phyloP scores from a whole-genome alignment of 441 rosid genomes.

The Croton setiger region DNA sequence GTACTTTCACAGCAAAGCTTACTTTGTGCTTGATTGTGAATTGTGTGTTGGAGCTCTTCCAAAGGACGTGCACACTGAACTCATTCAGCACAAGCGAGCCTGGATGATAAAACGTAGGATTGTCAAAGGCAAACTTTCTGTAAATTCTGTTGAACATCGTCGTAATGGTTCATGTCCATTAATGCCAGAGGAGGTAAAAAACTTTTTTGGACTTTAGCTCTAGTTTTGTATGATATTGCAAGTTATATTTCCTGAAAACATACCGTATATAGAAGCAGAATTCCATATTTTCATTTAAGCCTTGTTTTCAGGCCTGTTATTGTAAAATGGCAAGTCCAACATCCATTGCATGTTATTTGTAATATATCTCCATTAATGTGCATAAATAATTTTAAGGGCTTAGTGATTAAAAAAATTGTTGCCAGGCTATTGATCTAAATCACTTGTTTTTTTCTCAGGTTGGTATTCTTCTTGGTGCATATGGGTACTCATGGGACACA shows the following conservation, averaged over 20 bases:
- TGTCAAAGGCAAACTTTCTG: constrained; percentile 67
- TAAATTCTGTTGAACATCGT: constrained; percentile 63
- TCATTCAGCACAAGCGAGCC: constrained; percentile 92
- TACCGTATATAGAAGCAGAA: neutral
- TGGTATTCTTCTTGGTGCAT: constrained; percentile 92
- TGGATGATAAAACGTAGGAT: constrained; percentile 91
- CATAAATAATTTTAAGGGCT: neutral
- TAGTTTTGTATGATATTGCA: neutral
- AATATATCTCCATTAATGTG: too few relatives aligned
- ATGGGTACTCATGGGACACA: constrained; percentile 87
- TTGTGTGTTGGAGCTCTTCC: constrained; percentile 51
- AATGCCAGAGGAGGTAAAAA: constrained; percentile 87
- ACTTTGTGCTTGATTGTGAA: constrained; percentile 28
- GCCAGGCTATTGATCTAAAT: constrained; percentile 6
- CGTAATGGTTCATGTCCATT: constrained; percentile 79
- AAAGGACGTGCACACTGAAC: constrained; percentile 96
- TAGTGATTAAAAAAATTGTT: neutral
- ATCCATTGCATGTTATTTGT: neutral
- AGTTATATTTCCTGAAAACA: neutral
- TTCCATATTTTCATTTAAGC: neutral
- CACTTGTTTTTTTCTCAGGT: constrained; percentile 40
- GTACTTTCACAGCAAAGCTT: constrained; percentile 20
- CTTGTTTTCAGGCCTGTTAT: too few relatives aligned
- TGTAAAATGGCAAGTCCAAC: neutral
- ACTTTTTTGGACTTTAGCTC: neutral